A percentile compares a stretch with the other conserved stretches of the same genome.
These are phyloP conservation scores for Rhynchospora pubera DNA, from an alignment of 176 grass and related monocot genomes.

Conservation along the genomic window DNA sequence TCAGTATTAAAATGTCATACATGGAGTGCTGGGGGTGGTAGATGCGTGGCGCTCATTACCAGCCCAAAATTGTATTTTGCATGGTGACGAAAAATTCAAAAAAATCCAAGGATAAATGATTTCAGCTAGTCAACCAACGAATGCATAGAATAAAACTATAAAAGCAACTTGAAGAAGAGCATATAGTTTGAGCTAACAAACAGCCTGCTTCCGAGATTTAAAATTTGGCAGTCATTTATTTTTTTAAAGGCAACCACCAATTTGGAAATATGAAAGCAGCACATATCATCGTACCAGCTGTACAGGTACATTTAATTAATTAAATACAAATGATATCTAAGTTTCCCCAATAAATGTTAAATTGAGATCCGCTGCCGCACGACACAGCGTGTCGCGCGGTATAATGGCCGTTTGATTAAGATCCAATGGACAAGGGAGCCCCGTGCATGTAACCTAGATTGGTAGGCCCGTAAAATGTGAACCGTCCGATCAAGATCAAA, in stretches of 20 bases:
- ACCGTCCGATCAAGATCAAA: no score
- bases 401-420: no score
- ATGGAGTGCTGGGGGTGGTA: no score
- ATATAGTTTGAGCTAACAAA: neutral
- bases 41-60: neutral
- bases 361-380: no score
- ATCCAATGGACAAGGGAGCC: no score
- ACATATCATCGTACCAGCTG: slow-evolving; percentile 11
- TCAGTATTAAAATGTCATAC: no score
- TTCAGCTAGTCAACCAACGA: neutral
- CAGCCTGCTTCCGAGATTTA: neutral
- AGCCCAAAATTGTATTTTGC: neutral
- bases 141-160: neutral
- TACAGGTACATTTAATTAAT: neutral
- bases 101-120: neutral
- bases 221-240: neutral
- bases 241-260: neutral
- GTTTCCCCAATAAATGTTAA: neutral
- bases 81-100: neutral
- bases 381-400: no score
- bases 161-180: neutral
- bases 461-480: no score
- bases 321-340: neutral
- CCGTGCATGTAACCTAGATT: no score
- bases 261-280: neutral